phyloP scores from a whole-genome alignment of 1,284 basidiomycete species.

The Taiwanofungus camphoratus region DNA sequence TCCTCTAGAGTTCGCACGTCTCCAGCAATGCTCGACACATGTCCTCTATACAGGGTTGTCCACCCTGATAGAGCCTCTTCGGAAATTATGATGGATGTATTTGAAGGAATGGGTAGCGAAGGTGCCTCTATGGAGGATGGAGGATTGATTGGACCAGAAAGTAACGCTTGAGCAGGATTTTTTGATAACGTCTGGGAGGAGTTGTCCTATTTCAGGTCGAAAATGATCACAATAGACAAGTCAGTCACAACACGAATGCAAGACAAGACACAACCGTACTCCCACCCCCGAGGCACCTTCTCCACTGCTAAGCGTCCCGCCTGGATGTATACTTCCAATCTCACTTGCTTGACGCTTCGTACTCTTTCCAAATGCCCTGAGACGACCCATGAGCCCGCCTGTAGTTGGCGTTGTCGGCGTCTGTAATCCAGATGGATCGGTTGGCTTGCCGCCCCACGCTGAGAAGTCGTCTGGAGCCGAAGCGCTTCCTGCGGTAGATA shows the following conservation, averaged over 20 bases:
- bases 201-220: slow-evolving; percentile 11
- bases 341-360: slow-evolving; percentile 42
- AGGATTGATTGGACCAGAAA: slow-evolving; percentile 65
- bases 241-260: background rate
- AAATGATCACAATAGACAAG: background rate
- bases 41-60: slow-evolving; percentile 75
- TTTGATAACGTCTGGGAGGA: slow-evolving; percentile 17
- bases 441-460: slow-evolving; percentile 37
- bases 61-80: slow-evolving; percentile 81
- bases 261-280: slow-evolving; percentile 30
- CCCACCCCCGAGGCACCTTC: slow-evolving; percentile 24
- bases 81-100: slow-evolving; percentile 73
- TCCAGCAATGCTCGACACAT: slow-evolving; percentile 53
- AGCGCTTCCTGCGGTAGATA: slow-evolving; percentile 26
- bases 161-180: slow-evolving; percentile 58
- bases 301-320: slow-evolving; percentile 9
- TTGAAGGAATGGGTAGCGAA: slow-evolving; percentile 51
- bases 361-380: slow-evolving; percentile 71
- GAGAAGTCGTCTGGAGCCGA: slow-evolving; percentile 48
- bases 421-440: slow-evolving; percentile 29
- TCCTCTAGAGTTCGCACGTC: slow-evolving; percentile 74
- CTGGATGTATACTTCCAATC: slow-evolving; percentile 24
- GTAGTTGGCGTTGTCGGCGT: slow-evolving; percentile 51
- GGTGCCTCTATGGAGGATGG: slow-evolving; percentile 74
- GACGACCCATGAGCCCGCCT: slow-evolving; percentile 68